Percentiles rank a stretch among this genome's conserved stretches.
Conservation (phyloP, 441 rosid species). For the Syzygium malaccense region DNA sequence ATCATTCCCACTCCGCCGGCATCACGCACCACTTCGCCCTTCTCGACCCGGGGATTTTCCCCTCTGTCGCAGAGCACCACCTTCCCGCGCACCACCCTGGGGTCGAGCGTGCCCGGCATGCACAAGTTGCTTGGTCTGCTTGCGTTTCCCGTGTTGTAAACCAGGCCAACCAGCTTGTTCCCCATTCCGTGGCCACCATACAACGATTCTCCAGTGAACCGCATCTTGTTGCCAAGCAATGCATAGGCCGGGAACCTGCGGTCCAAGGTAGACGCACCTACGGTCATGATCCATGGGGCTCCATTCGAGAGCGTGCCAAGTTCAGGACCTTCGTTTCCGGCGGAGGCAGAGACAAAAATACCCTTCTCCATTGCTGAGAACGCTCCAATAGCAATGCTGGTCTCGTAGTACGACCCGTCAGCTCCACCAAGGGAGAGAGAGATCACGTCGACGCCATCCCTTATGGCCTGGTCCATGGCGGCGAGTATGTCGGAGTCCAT, state of each 20-base stretch:
- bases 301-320: background rate
- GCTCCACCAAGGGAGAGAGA: constrained; percentile 6
- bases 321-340: constrained; percentile 7
- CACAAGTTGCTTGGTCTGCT: background rate
- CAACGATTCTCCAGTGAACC: background rate
- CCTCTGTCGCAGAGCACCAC: constrained; percentile 15
- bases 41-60: background rate
- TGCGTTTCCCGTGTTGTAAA: background rate
- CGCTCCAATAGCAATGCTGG: constrained; percentile 3
- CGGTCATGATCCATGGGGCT: constrained; percentile 14
- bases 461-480: constrained; percentile 8
- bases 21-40: background rate
- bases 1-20: constrained; percentile 12
- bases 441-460: constrained; percentile 7
- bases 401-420: background rate
- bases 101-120: background rate
- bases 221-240: background rate
- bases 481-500: constrained; percentile 4
- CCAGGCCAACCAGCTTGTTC: background rate
- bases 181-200: background rate
- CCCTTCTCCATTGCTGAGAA: constrained; percentile 5
- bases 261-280: constrained; percentile 12
- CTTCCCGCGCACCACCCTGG: background rate
- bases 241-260: constrained; percentile 9
- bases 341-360: constrained; percentile 7